Evolutionary conservation across 768 basidiomycete species (phyloP).

Genomic region (Agaricus sinodeliciosus): DNA sequence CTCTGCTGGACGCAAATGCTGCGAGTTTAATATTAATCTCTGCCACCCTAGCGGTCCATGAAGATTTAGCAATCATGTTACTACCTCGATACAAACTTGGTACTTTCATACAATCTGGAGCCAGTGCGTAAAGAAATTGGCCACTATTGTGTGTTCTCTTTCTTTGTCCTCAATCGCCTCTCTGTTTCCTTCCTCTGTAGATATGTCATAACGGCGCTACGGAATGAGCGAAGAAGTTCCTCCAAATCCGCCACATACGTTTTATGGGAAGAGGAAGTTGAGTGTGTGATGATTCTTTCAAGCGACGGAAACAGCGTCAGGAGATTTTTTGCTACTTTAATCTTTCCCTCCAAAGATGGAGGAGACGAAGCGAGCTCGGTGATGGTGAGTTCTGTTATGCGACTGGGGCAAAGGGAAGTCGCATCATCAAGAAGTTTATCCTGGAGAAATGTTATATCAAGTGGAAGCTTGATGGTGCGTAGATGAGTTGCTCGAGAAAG

Average conservation of each 20-base stretch:
- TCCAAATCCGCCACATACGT: neutral
- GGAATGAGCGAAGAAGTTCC: neutral
- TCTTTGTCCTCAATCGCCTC: neutral
- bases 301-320: constrained; percentile 2
- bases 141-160: neutral
- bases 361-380: neutral
- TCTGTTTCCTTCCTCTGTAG: neutral
- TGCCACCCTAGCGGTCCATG: too few species aligned
- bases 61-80: too few species aligned
- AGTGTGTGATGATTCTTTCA: neutral
- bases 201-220: neutral
- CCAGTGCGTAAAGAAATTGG: too few species aligned
- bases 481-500: neutral
- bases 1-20: too few species aligned
- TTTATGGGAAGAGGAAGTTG: neutral
- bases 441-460: neutral
- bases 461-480: neutral
- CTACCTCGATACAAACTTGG: too few species aligned
- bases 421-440: neutral
- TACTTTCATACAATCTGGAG: too few species aligned
- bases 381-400: neutral
- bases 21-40: too few species aligned
- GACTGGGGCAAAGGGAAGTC: neutral
- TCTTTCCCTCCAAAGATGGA: neutral
- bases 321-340: neutral